Evolutionary conservation across 768 basidiomycete species (phyloP).

Genomic region (Ramaria rubella): DNA sequence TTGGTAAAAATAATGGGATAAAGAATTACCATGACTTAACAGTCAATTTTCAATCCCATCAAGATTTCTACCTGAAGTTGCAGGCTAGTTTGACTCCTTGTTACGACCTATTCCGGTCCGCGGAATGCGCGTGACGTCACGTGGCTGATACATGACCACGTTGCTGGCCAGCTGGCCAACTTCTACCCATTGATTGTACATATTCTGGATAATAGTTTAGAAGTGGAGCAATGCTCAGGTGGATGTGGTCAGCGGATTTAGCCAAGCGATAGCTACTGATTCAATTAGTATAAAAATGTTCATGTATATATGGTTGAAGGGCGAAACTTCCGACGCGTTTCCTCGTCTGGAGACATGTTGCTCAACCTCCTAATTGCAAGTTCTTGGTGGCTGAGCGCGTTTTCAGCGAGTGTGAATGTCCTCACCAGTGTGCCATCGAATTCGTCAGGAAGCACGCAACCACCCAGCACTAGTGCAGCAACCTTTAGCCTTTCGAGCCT

Average conservation of each 20-base stretch:
- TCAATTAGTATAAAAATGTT: no score
- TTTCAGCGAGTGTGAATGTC: neutral
- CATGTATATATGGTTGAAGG: neutral
- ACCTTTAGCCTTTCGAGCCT: slow-evolving; percentile 40
- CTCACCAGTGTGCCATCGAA: no score
- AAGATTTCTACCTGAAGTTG: no score
- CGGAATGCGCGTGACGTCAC: neutral
- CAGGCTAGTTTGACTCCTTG: neutral
- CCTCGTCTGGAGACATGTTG: neutral
- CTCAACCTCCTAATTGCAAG: neutral
- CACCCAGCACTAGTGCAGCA: neutral
- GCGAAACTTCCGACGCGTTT: neutral
- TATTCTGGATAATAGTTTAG: no score
- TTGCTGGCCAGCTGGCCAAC: neutral
- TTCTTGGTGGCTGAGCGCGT: neutral
- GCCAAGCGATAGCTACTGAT: no score
- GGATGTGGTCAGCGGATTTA: no score
- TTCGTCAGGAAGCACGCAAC: no score
- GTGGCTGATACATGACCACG: neutral
- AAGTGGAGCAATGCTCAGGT: neutral
- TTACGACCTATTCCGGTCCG: no score
- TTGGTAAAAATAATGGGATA: no score
- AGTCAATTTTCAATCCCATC: no score
- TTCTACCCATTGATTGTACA: neutral
- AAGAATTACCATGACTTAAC: no score